Conservation (phyloP, 1,284 basidiomycete species). For the Chondrostereum purpureum region DNA sequence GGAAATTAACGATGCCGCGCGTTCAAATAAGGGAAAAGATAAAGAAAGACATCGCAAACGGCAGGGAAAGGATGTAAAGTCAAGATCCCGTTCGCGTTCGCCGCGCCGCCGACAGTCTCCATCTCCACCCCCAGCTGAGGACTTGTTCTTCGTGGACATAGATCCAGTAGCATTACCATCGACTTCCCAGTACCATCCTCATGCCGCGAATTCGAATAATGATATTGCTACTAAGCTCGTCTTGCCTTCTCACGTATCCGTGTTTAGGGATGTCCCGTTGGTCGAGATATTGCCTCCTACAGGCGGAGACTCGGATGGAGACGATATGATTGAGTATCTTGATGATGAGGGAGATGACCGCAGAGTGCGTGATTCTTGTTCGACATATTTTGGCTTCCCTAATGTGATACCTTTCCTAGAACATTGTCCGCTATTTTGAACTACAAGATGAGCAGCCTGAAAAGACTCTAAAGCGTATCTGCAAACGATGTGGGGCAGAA, state of each 20-base stretch:
- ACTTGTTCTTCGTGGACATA: slow-evolving; percentile 51
- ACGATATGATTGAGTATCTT: slow-evolving; percentile 65
- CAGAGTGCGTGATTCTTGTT: slow-evolving; percentile 32
- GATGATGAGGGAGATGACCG: slow-evolving; percentile 52
- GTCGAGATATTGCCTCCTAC: slow-evolving; percentile 39
- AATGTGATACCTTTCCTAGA: slow-evolving; percentile 21
- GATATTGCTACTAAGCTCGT: slow-evolving; percentile 40
- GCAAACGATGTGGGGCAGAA: slow-evolving; percentile 68
- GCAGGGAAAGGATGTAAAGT: neutral
- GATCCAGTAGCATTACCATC: slow-evolving; percentile 27
- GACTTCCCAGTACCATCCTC: slow-evolving; percentile 4
- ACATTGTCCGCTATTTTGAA: slow-evolving; percentile 59
- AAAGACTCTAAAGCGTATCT: slow-evolving; percentile 43
- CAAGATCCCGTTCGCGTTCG: neutral
- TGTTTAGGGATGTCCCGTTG: slow-evolving; percentile 36
- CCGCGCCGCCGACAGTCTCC: slow-evolving; percentile 3
- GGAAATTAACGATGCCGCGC: neutral
- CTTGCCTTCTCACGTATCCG: slow-evolving; percentile 46
- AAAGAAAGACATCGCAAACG: neutral
- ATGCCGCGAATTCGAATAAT: slow-evolving; percentile 7
- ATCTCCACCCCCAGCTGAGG: slow-evolving; percentile 8
- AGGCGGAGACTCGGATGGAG: slow-evolving; percentile 32
- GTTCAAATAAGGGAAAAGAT: neutral
- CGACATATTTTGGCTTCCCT: slow-evolving; percentile 1
- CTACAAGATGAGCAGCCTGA: slow-evolving; percentile 30